Evolutionary conservation across 768 basidiomycete species (phyloP).

Genomic region (Agaricus blazei): DNA sequence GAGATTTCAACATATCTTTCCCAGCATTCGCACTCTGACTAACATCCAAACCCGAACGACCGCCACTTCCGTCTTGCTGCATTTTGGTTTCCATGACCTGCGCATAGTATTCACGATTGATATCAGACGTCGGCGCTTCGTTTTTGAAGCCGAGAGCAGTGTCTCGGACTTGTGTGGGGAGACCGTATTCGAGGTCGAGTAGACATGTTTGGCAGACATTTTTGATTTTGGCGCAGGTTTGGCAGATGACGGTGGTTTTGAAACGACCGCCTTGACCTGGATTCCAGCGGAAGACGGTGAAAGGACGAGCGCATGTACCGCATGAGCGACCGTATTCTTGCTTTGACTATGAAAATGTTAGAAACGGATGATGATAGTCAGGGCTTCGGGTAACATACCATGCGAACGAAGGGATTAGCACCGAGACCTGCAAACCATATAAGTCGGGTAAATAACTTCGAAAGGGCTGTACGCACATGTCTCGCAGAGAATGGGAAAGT

Average conservation of each 20-base stretch:
- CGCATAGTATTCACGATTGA: constrained; percentile 93
- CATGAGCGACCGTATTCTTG: constrained; percentile 96
- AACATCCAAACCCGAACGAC: constrained; percentile 60
- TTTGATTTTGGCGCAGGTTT: constrained; percentile 94
- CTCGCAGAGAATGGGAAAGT: constrained; percentile 92
- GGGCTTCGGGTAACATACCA: constrained; percentile 50
- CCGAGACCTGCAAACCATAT: constrained; percentile 59
- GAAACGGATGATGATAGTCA: neutral
- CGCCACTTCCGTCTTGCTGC: constrained; percentile 48
- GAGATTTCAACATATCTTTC: constrained; percentile 93
- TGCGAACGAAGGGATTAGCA: constrained; percentile 88
- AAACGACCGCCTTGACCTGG: constrained; percentile 89
- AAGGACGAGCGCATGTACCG: constrained; percentile 95
- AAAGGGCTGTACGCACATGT: constrained; percentile 54
- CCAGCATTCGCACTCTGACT: constrained; percentile 70
- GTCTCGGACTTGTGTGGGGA: constrained; percentile 96
- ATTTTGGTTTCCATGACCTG: constrained; percentile 90
- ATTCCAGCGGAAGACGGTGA: constrained; percentile 98
- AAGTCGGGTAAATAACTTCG: constrained; percentile 1
- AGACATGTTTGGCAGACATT: constrained; percentile 98
- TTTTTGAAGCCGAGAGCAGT: constrained; percentile 83
- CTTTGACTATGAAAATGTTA: constrained; percentile 63
- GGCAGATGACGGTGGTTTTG: constrained; percentile 97
- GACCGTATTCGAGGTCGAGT: constrained; percentile 90
- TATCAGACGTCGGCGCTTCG: constrained; percentile 92